Evolutionary conservation across 2,329 filamentous ascomycete genomes (phyloP).

Genomic region (Dothideomycetes sp.): DNA sequence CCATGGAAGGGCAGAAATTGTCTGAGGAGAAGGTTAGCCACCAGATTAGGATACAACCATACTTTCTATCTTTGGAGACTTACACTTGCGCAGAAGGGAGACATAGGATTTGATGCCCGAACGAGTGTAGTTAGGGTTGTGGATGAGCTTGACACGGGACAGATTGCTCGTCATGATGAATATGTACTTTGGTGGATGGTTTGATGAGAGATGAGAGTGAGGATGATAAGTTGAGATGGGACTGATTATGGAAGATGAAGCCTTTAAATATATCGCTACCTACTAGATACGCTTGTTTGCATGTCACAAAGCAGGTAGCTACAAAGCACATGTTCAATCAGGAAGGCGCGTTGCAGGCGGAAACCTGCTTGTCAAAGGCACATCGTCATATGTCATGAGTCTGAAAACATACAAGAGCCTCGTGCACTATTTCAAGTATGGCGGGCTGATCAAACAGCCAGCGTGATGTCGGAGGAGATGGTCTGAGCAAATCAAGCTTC

Average conservation of each 20-base stretch:
- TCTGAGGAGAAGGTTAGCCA: constrained; percentile 23
- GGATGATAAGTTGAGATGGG: constrained; percentile 16
- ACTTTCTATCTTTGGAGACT: no score
- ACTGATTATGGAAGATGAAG: constrained; percentile 18
- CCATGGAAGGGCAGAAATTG: constrained; percentile 52
- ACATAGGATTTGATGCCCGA: constrained; percentile 25
- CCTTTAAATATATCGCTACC: constrained; percentile 14
- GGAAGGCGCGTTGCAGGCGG: neutral
- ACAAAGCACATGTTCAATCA: no score
- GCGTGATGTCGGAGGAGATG: no score
- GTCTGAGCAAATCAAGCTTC: constrained; percentile 9
- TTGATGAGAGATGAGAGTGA: constrained; percentile 5
- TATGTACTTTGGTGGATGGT: constrained; percentile 16
- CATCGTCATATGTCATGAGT: no score
- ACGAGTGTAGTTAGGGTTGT: constrained; percentile 22
- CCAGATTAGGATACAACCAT: no score
- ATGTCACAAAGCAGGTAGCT: constrained; percentile 2
- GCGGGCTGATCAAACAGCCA: constrained; percentile 8
- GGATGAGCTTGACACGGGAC: constrained; percentile 20
- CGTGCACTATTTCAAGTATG: no score
- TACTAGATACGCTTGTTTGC: neutral
- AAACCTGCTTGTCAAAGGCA: constrained; percentile 3
- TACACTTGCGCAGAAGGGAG: constrained; percentile 21
- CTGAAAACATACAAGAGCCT: no score
- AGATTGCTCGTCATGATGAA: constrained; percentile 16